Percentiles rank a stretch among this genome's conserved stretches.
Conservation (phyloP, 1,284 basidiomycete species). For the Wolfiporia cocos region DNA sequence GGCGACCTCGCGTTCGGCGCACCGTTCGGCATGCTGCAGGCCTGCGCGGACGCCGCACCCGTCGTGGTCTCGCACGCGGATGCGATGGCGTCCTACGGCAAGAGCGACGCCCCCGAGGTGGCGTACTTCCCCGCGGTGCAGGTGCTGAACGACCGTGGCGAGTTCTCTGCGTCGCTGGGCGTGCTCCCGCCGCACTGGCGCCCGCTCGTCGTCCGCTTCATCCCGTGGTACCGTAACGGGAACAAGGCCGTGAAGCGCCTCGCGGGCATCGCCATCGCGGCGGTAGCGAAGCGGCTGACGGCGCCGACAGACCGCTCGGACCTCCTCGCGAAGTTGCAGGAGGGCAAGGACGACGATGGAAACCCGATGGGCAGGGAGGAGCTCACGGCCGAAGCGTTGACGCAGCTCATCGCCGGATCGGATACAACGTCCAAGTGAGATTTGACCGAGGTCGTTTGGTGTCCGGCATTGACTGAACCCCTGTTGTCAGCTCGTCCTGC, state of each 20-base stretch:
- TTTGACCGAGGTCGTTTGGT: slow-evolving; percentile 2
- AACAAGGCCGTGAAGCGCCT: slow-evolving; percentile 66
- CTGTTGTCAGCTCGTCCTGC: slow-evolving; percentile 59
- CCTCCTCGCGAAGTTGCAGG: slow-evolving; percentile 74
- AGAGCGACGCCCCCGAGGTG: slow-evolving; percentile 37
- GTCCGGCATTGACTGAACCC: not conserved
- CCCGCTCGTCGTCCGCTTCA: slow-evolving; percentile 48
- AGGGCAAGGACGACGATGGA: slow-evolving; percentile 73
- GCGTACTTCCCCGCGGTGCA: slow-evolving; percentile 74
- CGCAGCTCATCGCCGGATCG: slow-evolving; percentile 81
- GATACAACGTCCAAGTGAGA: slow-evolving; percentile 81
- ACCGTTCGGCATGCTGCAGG: slow-evolving; percentile 86
- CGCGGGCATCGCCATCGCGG: slow-evolving; percentile 78
- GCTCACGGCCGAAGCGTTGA: slow-evolving; percentile 82
- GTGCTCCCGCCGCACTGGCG: slow-evolving; percentile 70
- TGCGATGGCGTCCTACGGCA: slow-evolving; percentile 54
- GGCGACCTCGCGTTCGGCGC: slow-evolving; percentile 82
- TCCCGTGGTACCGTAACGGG: slow-evolving; percentile 78
- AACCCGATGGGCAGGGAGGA: slow-evolving; percentile 75
- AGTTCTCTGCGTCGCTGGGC: slow-evolving; percentile 83
- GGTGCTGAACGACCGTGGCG: slow-evolving; percentile 87
- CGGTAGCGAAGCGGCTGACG: slow-evolving; percentile 70
- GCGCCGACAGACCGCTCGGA: slow-evolving; percentile 67
- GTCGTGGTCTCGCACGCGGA: slow-evolving; percentile 43
- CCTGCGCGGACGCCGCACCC: slow-evolving; percentile 68